Percentiles rank a stretch among this genome's conserved stretches.
Conservation (phyloP, 169 alveolate genomes). For the Theileria parva region DNA sequence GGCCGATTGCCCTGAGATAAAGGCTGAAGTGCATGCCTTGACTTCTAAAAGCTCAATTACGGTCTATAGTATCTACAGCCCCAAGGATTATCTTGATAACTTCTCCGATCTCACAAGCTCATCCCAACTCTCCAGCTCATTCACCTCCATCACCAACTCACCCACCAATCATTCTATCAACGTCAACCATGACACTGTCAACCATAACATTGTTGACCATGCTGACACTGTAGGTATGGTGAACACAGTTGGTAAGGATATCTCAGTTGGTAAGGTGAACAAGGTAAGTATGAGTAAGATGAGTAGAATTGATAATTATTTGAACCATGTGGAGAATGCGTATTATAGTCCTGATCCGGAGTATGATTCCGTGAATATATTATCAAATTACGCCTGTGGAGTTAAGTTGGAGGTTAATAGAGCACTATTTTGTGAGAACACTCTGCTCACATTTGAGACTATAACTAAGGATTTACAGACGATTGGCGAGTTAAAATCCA, state of each 20-base stretch:
- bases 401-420: neutral
- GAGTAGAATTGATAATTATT: conserved; percentile 11
- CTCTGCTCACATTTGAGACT: conserved; percentile 4
- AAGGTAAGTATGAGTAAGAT: neutral
- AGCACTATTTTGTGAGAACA: conserved; percentile 13
- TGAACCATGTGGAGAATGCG: conserved; percentile 15
- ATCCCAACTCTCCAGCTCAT: neutral
- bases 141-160: neutral
- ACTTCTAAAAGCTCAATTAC: conserved; percentile 17
- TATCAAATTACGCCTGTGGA: neutral
- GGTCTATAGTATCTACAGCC: conserved; percentile 19
- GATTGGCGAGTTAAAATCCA: conserved; percentile 9
- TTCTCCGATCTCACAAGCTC: neutral
- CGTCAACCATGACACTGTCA: neutral
- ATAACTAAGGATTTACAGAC: conserved; percentile 18
- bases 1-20: neutral
- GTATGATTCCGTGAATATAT: neutral
- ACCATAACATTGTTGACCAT: too few relatives aligned
- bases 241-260: too few relatives aligned
- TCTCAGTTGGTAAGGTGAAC: too few relatives aligned
- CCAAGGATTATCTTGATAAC: conserved; percentile 1
- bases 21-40: neutral
- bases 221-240: too few relatives aligned
- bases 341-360: conserved; percentile 16
- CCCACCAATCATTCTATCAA: neutral